Conservation (phyloP, 2,329 filamentous ascomycete genomes). For the Xylaria arbuscula region DNA sequence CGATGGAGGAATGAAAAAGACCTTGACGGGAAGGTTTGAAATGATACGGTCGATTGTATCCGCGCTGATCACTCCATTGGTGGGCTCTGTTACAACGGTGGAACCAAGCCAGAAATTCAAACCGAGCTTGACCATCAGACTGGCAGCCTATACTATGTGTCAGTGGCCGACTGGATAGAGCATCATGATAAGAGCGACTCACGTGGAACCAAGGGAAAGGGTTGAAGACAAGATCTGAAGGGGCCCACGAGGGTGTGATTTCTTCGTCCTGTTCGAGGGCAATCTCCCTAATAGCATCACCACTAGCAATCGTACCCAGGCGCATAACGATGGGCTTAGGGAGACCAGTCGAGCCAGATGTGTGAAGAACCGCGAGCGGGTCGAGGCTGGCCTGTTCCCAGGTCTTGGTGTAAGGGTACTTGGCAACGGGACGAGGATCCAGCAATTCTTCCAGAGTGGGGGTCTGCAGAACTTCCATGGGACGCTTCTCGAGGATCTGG, state of each 20-base stretch:
- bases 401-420: conserved; percentile 42
- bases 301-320: conserved; percentile 41
- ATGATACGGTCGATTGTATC: conserved; percentile 43
- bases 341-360: conserved; percentile 43
- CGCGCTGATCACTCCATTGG: conserved; percentile 42
- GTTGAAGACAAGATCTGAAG: conserved; percentile 42
- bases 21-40: conserved; percentile 41
- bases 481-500: conserved; percentile 40
- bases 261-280: conserved; percentile 41
- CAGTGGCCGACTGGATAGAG: background rate
- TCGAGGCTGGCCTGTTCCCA: conserved; percentile 42
- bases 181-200: background rate
- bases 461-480: conserved; percentile 40
- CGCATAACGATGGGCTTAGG: conserved; percentile 45
- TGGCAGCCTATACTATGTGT: conserved; percentile 34
- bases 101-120: conserved; percentile 43
- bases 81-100: conserved; percentile 42
- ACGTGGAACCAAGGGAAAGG: conserved; percentile 45
- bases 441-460: conserved; percentile 40
- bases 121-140: conserved; percentile 44
- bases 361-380: conserved; percentile 42
- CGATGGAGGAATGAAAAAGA: conserved; percentile 43
- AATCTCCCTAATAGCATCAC: conserved; percentile 42
- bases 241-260: conserved; percentile 41
- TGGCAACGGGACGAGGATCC: conserved; percentile 39